Conservation (phyloP, 2,329 filamentous ascomycete species). For the Aschersonia sp. region DNA sequence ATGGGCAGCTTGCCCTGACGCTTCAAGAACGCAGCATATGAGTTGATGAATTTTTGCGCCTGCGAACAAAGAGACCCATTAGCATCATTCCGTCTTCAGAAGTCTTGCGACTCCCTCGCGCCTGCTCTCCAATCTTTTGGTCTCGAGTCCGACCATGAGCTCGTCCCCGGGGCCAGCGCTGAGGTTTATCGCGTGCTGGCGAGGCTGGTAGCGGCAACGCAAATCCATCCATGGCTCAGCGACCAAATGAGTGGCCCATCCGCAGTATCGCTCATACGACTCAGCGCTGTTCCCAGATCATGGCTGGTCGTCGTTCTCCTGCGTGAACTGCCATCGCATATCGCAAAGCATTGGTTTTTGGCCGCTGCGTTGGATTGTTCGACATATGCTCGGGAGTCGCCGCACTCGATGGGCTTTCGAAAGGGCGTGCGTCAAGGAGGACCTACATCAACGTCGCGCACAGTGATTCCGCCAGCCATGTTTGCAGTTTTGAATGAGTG, state of each 20-base stretch:
- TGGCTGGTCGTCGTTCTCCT: too few species aligned
- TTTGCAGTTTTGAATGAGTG: slow-evolving; percentile 39
- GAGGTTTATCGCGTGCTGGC: too few species aligned
- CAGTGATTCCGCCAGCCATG: slow-evolving; percentile 67
- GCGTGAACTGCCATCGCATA: too few species aligned
- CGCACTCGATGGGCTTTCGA: background rate
- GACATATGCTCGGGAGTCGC: too few species aligned
- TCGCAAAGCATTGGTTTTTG: too few species aligned
- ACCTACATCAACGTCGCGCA: slow-evolving; percentile 79
- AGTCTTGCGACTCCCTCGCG: slow-evolving; percentile 60
- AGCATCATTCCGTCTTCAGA: slow-evolving; percentile 65
- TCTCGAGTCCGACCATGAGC: slow-evolving; percentile 1
- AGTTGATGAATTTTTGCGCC: slow-evolving; percentile 80
- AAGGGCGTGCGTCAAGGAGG: slow-evolving; percentile 12
- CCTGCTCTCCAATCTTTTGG: slow-evolving; percentile 40
- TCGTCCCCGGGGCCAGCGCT: too few species aligned
- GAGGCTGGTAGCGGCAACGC: too few species aligned
- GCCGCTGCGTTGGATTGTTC: too few species aligned
- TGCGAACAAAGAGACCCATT: slow-evolving; percentile 40
- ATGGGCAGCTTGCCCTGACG: slow-evolving; percentile 86
- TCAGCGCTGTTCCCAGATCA: too few species aligned
- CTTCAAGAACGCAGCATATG: slow-evolving; percentile 85
- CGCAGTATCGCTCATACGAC: too few species aligned
- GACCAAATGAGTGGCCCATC: too few species aligned
- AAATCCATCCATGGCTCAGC: too few species aligned